Base-by-base conservation (phyloP, 495 filamentous ascomycete genomes). In the Neurospora sp. region DNA sequence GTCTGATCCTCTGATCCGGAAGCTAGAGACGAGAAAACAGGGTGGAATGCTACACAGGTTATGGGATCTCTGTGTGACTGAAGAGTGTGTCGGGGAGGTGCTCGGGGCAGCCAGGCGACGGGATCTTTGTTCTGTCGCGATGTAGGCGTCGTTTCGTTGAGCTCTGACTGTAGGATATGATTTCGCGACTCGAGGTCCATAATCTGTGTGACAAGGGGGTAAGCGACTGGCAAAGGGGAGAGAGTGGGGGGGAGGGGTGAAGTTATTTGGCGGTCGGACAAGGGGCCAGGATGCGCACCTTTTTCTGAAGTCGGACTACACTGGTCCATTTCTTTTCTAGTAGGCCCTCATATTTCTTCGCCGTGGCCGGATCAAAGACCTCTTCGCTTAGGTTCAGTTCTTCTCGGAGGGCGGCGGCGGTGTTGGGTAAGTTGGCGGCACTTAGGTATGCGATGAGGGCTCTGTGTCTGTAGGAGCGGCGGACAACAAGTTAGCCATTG, bases 251-350 rank as follows among this genome's bases (percentile, higher is more conserved):
- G 72, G 27, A 61, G 18, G 47, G 38, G 1, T 39, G 9, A 22
- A 9, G 45, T n/a, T 20, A 20, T 27, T 59, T 31, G 39, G 59
- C 22, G 6, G 61, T n/a, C 22, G 37, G 16, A 68, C 59, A 22
- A n/a, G 12, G n/a, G 41, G 42, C 16, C 14, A n/a, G 65, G 20
- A 70, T 73, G 82, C 53, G 41, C 80, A 92, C 93, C 91, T 94
- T 97, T 82, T 94, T 97, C 81, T 98, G 94, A 80, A 98, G 82
- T 69, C 94, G 87, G 73, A 96, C 92, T 4, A 95, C 91, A 76
- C 91, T 94, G 22, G 94, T 98, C 94, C 94, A 98, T 84, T 98
- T 98, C 84, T 94, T 96, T 85, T 97, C 94, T 78, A 98, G 79
- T 22, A 98, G 80, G 7, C 91, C 90, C 77, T 95, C 93, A 82